Percentiles rank a stretch among this genome's conserved stretches.
phyloP scores from a whole-genome alignment of 2,329 filamentous ascomycete genomes.

The Macrophomina pseudophaseolina region DNA sequence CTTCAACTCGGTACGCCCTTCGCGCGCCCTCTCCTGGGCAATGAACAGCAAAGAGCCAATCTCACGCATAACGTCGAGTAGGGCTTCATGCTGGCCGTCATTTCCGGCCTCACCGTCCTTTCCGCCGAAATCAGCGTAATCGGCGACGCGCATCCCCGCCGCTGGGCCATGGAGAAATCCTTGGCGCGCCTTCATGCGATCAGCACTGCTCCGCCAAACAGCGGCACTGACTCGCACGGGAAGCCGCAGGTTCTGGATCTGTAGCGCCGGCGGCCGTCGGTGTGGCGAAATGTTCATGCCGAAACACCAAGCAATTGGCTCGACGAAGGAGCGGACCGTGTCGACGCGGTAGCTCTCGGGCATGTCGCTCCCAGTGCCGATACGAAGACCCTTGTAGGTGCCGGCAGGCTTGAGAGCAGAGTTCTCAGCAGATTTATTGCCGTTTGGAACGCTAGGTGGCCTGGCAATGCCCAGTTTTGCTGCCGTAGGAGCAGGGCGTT shows the following conservation, averaged over 20 bases:
- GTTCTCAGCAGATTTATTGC: constrained; percentile 30
- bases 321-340: constrained; percentile 60
- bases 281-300: constrained; percentile 57
- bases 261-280: constrained; percentile 53
- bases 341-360: constrained; percentile 63
- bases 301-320: constrained; percentile 64
- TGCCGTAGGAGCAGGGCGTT: constrained; percentile 3
- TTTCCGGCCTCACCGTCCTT: constrained; percentile 31
- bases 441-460: constrained; percentile 36
- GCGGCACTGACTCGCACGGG: constrained; percentile 62
- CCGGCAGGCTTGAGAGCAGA: constrained; percentile 33
- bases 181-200: constrained; percentile 57
- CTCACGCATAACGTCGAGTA: constrained; percentile 63
- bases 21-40: constrained; percentile 64
- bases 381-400: constrained; percentile 63
- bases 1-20: constrained; percentile 56
- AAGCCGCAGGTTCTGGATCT: constrained; percentile 57
- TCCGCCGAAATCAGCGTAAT: constrained; percentile 60
- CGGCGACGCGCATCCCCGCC: constrained; percentile 59
- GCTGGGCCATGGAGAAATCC: constrained; percentile 65
- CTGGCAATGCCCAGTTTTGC: constrained; percentile 31
- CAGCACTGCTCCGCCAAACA: constrained; percentile 59
- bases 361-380: constrained; percentile 63
- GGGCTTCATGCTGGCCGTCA: constrained; percentile 37
- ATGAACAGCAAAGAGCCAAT: constrained; percentile 62